Conservation (phyloP, 2,329 filamentous ascomycete genomes). For the Colletotrichum nymphaeae region DNA sequence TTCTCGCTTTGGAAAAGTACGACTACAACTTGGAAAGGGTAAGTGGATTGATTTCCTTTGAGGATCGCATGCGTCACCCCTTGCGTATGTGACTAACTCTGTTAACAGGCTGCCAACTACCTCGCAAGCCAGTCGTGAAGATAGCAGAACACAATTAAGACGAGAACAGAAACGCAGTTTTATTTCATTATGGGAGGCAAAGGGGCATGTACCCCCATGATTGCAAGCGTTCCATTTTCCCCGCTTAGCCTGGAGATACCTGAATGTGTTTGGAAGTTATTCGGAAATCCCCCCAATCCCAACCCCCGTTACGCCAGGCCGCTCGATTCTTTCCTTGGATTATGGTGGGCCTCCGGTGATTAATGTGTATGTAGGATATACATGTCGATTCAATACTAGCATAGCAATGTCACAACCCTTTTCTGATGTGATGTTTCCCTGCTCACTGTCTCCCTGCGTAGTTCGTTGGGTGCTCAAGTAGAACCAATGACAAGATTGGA, state of each 20-base stretch:
- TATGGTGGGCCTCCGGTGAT: conserved; percentile 5
- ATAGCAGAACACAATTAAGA: neutral
- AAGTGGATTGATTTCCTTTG: conserved; percentile 48
- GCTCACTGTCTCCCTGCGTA: neutral
- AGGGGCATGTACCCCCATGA: conserved; percentile 11
- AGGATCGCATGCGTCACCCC: neutral
- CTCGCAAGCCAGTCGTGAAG: conserved; percentile 65
- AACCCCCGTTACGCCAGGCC: neutral
- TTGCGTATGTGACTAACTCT: neutral
- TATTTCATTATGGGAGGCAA: conserved; percentile 22
- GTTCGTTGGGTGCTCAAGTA: too few species aligned
- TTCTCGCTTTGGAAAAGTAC: conserved; percentile 89
- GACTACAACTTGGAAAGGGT: conserved; percentile 98
- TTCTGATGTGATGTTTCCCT: neutral
- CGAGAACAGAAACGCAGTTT: conserved; percentile 3
- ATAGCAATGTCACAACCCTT: conserved; percentile 11
- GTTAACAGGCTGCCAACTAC: conserved; percentile 62
- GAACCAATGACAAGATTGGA: neutral
- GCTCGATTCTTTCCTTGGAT: neutral
- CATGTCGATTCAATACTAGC: conserved; percentile 18
- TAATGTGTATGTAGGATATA: conserved; percentile 31
- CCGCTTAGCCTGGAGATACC: conserved; percentile 29
- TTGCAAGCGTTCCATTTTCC: conserved; percentile 26
- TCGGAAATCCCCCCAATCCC: neutral
- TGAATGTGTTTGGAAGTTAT: conserved; percentile 6